These are phyloP conservation scores for Dothideomycetidae sp. DNA, from an alignment of 2,329 filamentous ascomycete genomes.

Conservation along the genomic window DNA sequence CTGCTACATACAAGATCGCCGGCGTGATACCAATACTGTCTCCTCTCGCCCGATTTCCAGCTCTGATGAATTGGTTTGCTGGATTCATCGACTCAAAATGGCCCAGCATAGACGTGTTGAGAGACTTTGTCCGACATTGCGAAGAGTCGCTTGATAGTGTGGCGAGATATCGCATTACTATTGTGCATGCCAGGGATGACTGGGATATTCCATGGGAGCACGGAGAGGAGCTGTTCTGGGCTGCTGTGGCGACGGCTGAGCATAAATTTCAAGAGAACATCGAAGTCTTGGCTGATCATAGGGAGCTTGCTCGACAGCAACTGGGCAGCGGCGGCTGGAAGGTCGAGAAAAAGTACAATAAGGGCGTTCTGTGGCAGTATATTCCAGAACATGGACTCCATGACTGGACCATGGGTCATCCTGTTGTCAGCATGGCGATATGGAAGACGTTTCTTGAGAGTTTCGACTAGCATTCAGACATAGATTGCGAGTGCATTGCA, in stretches of 20 bases:
- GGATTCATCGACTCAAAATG: slow-evolving; percentile 37
- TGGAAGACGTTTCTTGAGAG: too few relatives aligned
- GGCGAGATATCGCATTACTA: slow-evolving; percentile 30
- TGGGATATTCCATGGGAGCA: slow-evolving; percentile 38
- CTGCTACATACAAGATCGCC: slow-evolving; percentile 43
- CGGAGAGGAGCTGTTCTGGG: slow-evolving; percentile 38
- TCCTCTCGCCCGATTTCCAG: slow-evolving; percentile 36
- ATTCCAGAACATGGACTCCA: slow-evolving; percentile 43
- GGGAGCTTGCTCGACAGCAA: slow-evolving; percentile 27
- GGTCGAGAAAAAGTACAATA: slow-evolving; percentile 33
- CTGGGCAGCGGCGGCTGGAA: slow-evolving; percentile 38
- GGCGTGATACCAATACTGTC: slow-evolving; percentile 41
- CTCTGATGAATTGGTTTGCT: slow-evolving; percentile 33
- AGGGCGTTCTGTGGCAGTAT: slow-evolving; percentile 39
- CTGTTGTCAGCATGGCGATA: slow-evolving; percentile 38
- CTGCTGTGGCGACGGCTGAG: slow-evolving; percentile 38
- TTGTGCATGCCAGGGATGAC: slow-evolving; percentile 41
- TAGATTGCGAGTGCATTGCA: too few relatives aligned
- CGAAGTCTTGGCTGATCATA: slow-evolving; percentile 28
- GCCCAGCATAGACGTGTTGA: slow-evolving; percentile 37
- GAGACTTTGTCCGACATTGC: slow-evolving; percentile 28
- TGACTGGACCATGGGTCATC: slow-evolving; percentile 45
- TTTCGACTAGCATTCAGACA: too few relatives aligned
- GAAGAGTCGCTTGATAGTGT: slow-evolving; percentile 18
- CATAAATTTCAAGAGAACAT: slow-evolving; percentile 27